Conservation (phyloP, 2,329 filamentous ascomycete genomes). For the Pyrenophora tritici-repentis region DNA sequence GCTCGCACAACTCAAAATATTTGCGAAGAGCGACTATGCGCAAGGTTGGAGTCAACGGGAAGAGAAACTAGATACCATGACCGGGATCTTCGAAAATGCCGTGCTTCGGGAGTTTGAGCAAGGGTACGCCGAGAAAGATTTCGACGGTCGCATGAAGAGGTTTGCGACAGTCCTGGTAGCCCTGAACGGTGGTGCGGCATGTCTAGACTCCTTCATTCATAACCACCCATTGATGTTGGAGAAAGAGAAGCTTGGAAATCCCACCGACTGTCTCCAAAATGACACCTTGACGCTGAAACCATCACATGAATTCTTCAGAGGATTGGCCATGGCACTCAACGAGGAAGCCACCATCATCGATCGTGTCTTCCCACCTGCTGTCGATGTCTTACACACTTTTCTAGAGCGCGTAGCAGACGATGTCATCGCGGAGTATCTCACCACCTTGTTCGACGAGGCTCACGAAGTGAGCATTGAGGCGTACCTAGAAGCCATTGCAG, state of each 20-base stretch:
- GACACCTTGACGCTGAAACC: conserved; percentile 77
- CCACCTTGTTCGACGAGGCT: conserved; percentile 82
- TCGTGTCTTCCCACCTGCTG: conserved; percentile 75
- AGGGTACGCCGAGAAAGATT: conserved; percentile 85
- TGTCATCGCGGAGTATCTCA: conserved; percentile 82
- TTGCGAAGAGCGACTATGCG: conserved; percentile 80
- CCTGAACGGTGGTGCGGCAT: conserved; percentile 79
- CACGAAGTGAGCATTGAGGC: conserved; percentile 74
- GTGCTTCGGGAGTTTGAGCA: conserved; percentile 91
- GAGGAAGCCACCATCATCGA: conserved; percentile 82
- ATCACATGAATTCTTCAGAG: conserved; percentile 79
- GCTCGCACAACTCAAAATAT: conserved; percentile 77
- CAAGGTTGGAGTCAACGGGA: conserved; percentile 73
- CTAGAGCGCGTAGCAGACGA: conserved; percentile 84
- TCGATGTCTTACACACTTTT: conserved; percentile 75
- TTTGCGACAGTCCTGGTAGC: conserved; percentile 85
- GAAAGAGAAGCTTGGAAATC: conserved; percentile 70
- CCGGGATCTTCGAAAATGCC: conserved; percentile 84
- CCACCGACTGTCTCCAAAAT: conserved; percentile 80
- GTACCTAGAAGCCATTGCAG: conserved; percentile 85
- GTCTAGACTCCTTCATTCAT: conserved; percentile 83
- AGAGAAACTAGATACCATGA: conserved; percentile 74
- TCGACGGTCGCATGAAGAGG: conserved; percentile 84
- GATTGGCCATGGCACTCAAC: conserved; percentile 74
- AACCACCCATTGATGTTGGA: conserved; percentile 84